Evolutionary conservation across 345 rosid genomes (phyloP).

Genomic region (Carallia brachiata): DNA sequence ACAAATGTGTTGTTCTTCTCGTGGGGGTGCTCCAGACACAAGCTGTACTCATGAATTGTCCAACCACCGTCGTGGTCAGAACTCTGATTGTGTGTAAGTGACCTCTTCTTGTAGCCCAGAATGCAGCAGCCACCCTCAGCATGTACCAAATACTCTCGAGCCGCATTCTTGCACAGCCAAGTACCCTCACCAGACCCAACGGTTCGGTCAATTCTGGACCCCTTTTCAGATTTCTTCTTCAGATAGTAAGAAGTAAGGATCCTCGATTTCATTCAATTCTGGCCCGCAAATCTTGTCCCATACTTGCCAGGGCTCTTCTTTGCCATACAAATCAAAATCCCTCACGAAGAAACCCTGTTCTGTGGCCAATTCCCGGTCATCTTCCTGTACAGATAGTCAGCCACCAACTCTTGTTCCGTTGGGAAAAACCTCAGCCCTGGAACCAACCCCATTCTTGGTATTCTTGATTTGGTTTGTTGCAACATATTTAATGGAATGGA

Average conservation of each 20-base stretch:
- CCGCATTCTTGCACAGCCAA: not conserved
- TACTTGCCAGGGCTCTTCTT: not conserved
- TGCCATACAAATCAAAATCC: not conserved
- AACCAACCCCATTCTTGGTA: not conserved
- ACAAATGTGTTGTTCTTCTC: not conserved
- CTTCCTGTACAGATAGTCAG: not conserved
- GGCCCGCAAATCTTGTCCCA: not conserved
- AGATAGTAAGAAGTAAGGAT: not conserved
- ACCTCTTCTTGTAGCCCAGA: not conserved
- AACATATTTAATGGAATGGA: no score
- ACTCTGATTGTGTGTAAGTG: not conserved
- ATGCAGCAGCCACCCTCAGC: not conserved
- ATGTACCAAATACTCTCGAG: not conserved
- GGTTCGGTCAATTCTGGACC: not conserved
- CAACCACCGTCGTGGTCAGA: not conserved
- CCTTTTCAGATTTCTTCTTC: not conserved
- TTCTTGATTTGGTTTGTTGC: no score
- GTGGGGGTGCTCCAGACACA: not conserved
- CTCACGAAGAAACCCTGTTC: not conserved
- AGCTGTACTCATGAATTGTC: not conserved
- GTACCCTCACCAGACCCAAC: not conserved
- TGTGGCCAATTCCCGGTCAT: not conserved
- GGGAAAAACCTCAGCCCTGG: not conserved
- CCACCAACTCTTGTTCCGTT: not conserved
- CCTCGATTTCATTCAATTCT: not conserved